Conservation (phyloP, 805 yeast species). For the Candida palmyrensis region DNA sequence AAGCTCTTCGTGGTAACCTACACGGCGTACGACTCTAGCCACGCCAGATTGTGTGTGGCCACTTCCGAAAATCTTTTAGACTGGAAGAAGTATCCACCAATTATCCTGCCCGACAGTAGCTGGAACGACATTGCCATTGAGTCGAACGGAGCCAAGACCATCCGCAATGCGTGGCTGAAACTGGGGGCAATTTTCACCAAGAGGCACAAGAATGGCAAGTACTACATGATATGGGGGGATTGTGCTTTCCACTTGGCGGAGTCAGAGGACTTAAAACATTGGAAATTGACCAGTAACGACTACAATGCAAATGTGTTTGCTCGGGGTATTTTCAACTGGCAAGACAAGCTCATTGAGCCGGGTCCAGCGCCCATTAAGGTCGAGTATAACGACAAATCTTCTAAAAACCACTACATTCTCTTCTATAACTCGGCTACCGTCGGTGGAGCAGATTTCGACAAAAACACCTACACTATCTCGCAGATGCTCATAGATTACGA, state of each 20-base stretch:
- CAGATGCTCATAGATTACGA: slow-evolving; percentile 41
- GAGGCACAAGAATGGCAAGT: slow-evolving; percentile 20
- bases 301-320: slow-evolving; percentile 20
- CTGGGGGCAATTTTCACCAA: slow-evolving; percentile 37
- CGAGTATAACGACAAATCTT: slow-evolving; percentile 11
- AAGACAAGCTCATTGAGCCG: slow-evolving; percentile 33
- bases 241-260: slow-evolving; percentile 32
- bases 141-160: slow-evolving; percentile 17
- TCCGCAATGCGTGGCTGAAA: slow-evolving; percentile 36
- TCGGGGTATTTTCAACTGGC: slow-evolving; percentile 23
- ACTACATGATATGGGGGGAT: slow-evolving; percentile 43
- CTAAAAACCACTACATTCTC: slow-evolving; percentile 28
- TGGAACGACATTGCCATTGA: slow-evolving; percentile 31
- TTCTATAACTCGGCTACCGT: slow-evolving; percentile 35
- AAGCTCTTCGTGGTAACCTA: slow-evolving; percentile 35
- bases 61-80: slow-evolving; percentile 28
- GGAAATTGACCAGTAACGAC: slow-evolving; percentile 20
- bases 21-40: slow-evolving; percentile 31
- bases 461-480: slow-evolving; percentile 29
- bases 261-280: slow-evolving; percentile 28
- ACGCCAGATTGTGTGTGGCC: slow-evolving; percentile 38
- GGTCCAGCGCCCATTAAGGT: slow-evolving; percentile 40
- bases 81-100: slow-evolving; percentile 35
- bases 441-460: slow-evolving; percentile 26
- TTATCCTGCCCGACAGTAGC: slow-evolving; percentile 16